Evolutionary conservation across 345 rosid species (phyloP).

Genomic region (Excoecaria agallocha): DNA sequence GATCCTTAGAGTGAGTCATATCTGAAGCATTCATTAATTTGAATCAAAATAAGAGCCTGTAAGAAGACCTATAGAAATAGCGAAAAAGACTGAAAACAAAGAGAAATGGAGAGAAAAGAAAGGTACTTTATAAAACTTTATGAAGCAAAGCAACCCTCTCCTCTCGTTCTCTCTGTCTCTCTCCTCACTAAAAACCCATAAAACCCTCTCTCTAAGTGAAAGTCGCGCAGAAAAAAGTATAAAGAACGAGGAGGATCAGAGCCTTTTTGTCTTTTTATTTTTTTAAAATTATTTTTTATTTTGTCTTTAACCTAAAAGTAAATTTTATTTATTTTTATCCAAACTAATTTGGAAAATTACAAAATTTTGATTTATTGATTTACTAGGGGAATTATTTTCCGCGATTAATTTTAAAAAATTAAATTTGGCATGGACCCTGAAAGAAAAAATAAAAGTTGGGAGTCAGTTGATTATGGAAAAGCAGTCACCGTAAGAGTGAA

Average conservation of each 20-base stretch:
- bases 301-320: neutral
- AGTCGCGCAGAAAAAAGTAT: conserved; percentile 31
- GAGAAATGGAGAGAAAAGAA: neutral
- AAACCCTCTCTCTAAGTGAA: conserved; percentile 22
- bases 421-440: too few species aligned
- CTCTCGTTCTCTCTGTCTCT: neutral
- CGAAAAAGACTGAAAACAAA: conserved; percentile 13
- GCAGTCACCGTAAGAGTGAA: too few species aligned
- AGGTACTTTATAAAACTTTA: conserved; percentile 11
- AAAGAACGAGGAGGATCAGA: conserved; percentile 54
- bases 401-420: too few species aligned
- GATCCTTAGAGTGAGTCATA: conserved; percentile 37
- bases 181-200: conserved; percentile 24
- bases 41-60: conserved; percentile 6
- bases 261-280: conserved; percentile 11
- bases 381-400: too few species aligned
- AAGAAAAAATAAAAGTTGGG: too few species aligned
- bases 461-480: too few species aligned
- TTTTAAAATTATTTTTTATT: neutral
- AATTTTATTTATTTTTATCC: neutral
- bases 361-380: too few species aligned
- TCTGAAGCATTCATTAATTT: conserved; percentile 27
- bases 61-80: conserved; percentile 33
- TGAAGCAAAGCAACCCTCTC: neutral
- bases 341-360: neutral